Evolutionary conservation across 352 stramenopile species (phyloP).

Genomic region (Aphanomyces invadans): DNA sequence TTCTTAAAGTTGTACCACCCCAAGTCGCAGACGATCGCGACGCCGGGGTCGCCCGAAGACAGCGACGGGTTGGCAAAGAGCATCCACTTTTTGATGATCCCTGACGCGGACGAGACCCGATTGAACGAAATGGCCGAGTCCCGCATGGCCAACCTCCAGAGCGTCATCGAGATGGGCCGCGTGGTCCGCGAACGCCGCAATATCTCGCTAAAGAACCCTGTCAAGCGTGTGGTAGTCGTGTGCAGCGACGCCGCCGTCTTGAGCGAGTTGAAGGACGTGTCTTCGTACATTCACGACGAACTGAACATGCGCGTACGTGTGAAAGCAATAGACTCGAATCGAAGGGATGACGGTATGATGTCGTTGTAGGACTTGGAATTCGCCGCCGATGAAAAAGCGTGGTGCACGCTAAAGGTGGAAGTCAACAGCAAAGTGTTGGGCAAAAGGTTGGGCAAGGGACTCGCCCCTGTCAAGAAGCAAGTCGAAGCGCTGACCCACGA

Average conservation of each 20-base stretch:
- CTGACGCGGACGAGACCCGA: constrained; percentile 86
- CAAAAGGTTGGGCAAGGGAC: constrained; percentile 95
- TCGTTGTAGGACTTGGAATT: constrained; percentile 85
- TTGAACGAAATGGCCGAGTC: constrained; percentile 92
- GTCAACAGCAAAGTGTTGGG: constrained; percentile 92
- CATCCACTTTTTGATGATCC: constrained; percentile 95
- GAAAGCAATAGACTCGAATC: no score
- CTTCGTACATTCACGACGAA: constrained; percentile 96
- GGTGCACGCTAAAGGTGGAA: constrained; percentile 92
- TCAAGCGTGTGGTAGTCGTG: constrained; percentile 95
- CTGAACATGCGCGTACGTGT: constrained; percentile 88
- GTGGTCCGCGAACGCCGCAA: constrained; percentile 94
- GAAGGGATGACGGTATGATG: no score
- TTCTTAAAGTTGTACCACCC: constrained; percentile 95
- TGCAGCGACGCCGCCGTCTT: constrained; percentile 77
- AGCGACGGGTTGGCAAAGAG: constrained; percentile 88
- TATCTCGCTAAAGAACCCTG: constrained; percentile 96
- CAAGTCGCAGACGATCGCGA: constrained; percentile 50
- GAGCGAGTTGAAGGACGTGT: constrained; percentile 63
- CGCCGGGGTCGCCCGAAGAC: constrained; percentile 59
- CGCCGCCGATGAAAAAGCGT: constrained; percentile 80
- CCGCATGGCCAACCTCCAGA: constrained; percentile 94
- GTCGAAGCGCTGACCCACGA: constrained; percentile 66
- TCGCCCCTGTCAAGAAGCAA: constrained; percentile 87
- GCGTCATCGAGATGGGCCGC: constrained; percentile 94